Percentiles rank a stretch among this genome's conserved stretches.
Conservation (phyloP, 2,329 filamentous ascomycete genomes). For the Aspergillus melleus region DNA sequence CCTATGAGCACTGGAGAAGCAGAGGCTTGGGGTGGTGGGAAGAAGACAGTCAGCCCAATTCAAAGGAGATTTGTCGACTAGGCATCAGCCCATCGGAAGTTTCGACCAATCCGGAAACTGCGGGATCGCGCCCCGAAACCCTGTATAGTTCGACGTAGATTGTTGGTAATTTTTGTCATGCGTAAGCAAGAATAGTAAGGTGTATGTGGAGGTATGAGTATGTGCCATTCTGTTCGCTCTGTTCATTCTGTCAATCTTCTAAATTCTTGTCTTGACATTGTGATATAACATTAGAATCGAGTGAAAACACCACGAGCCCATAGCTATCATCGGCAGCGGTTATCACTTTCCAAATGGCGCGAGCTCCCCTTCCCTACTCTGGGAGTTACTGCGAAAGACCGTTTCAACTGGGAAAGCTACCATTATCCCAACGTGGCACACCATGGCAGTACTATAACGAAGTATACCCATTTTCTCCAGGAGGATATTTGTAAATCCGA, state of each 20-base stretch:
- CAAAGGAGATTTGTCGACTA: neutral
- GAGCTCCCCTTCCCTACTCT: slow-evolving; percentile 3
- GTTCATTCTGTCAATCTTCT: too few relatives aligned
- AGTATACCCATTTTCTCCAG: slow-evolving; percentile 3
- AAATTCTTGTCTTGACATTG: too few relatives aligned
- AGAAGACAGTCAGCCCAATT: neutral
- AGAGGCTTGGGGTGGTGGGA: too few relatives aligned
- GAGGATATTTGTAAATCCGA: slow-evolving; percentile 6
- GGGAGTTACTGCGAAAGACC: slow-evolving; percentile 8
- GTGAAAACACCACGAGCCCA: slow-evolving; percentile 1
- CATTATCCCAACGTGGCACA: slow-evolving; percentile 3
- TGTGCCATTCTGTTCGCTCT: too few relatives aligned
- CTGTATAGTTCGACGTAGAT: too few relatives aligned
- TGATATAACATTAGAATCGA: too few relatives aligned
- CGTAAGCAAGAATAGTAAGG: too few relatives aligned
- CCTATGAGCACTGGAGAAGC: neutral
- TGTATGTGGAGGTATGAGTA: too few relatives aligned
- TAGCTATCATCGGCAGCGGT: slow-evolving; percentile 13
- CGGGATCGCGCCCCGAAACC: too few relatives aligned
- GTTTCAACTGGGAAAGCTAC: neutral
- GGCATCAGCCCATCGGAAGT: neutral
- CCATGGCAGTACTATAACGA: slow-evolving; percentile 1
- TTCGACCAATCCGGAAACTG: neutral
- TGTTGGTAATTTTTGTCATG: too few relatives aligned
- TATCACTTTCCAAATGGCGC: slow-evolving; percentile 12